Conservation (phyloP, 192 early-diverging fungal species). For the Coemansia sp. region DNA sequence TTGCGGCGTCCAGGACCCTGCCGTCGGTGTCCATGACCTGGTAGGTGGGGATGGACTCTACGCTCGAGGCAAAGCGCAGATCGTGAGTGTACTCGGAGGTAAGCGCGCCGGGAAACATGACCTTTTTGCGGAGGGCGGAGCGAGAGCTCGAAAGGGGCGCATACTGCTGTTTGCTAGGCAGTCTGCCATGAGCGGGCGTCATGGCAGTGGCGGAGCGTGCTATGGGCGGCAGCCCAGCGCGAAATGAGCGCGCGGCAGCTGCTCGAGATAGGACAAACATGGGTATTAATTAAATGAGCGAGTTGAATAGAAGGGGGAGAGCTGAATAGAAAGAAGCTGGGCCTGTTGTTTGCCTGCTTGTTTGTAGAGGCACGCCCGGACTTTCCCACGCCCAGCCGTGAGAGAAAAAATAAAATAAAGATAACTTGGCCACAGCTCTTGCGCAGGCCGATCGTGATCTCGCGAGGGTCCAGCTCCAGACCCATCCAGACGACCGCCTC, state of each 20-base stretch:
- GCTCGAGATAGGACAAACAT: not conserved
- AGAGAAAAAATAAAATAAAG: too few species aligned
- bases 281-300: not conserved
- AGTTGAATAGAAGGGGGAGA: not conserved
- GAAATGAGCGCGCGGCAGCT: not conserved
- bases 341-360: too few species aligned
- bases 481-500: too few species aligned
- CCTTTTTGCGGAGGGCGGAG: slow-evolving; percentile 53
- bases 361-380: too few species aligned
- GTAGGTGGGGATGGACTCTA: slow-evolving; percentile 85
- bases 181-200: too few species aligned
- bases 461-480: too few species aligned
- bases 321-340: not conserved
- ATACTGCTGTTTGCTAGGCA: not conserved
- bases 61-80: slow-evolving; percentile 65
- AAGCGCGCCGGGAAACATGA: slow-evolving; percentile 68
- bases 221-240: not conserved
- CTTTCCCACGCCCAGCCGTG: too few species aligned
- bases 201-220: not conserved
- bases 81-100: slow-evolving; percentile 66
- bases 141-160: slow-evolving; percentile 23
- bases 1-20: slow-evolving; percentile 66
- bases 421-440: too few species aligned
- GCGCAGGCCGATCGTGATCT: too few species aligned
- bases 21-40: slow-evolving; percentile 93